Base-by-base conservation (phyloP, 768 basidiomycete genomes). In the Termitomyces sp. region DNA sequence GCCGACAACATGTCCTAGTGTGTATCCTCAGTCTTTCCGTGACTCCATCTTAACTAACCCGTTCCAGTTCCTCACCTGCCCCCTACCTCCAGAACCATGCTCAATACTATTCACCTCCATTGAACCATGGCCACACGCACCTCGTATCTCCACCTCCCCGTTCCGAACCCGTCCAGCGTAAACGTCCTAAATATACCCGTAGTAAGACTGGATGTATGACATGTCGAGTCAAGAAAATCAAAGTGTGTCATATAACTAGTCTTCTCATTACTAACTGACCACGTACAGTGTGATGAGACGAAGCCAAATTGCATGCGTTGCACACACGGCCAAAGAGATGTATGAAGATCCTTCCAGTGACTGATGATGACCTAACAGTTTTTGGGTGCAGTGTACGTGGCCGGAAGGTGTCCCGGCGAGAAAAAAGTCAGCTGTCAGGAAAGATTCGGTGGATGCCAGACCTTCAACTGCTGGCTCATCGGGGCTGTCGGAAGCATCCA, bases 121-220 rank as follows among this genome's bases (percentile, higher is more conserved):
- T 70, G 53, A 69, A 65, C 61, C 79, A 82, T 60, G 75, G 72
- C 26, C 75, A 76, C 64, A 71, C 72, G 60, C 84, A 86, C 60
- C 71, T 80, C 46, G 75, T 81, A 57, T 68, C 78, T 12, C 74
- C 80, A 4, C 77, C 77, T 24, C 70, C 80, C 54, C 78, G 80
- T 53, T 73, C 72, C 36, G 88, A 84, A 49, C 58, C 77, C 26
- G 66, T 77, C 16, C 77, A 80, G 65, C 81, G 90, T 58, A 92
- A 91, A 69, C 87, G 91, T 36, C 92, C 91, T 50, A 97, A 97
- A 78, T 95, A 95, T 65, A 93, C 91, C 61, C 83, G 94, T 65
- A 92, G 90, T 73, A 94, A 96, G 76, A 94, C 93, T 1, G 94
- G 94, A 24, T 98, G 94, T 69, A 75, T 96, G 69, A 94, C 92